Evolutionary conservation across 1,139 yeast genomes (phyloP).

Genomic region (Candida tropicalis): DNA sequence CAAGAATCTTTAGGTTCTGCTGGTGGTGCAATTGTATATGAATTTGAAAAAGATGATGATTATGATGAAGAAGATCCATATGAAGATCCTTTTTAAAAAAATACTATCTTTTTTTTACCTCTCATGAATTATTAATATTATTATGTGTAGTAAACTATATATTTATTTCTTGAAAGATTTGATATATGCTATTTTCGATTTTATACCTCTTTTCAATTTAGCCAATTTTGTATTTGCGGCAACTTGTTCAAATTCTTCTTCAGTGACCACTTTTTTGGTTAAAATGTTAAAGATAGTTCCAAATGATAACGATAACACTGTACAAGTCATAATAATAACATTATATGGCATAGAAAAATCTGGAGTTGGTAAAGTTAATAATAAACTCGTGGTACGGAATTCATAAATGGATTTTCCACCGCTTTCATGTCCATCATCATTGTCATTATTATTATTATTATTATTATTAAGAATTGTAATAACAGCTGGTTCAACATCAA

Average conservation of each 20-base stretch:
- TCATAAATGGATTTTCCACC: constrained; percentile 42
- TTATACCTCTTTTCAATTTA: constrained; percentile 21
- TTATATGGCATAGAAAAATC: constrained; percentile 99
- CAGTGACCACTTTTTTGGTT: constrained; percentile 74
- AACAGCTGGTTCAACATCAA: constrained; percentile 89
- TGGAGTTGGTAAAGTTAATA: constrained; percentile 90
- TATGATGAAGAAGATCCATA: constrained; percentile 97
- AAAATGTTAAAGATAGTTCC: constrained; percentile 84
- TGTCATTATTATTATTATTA: constrained; percentile 21
- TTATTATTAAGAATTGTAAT: constrained; percentile 51
- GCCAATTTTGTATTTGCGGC: constrained; percentile 28
- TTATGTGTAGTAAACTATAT: background rate
- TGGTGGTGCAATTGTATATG: constrained; percentile 90
- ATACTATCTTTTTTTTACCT: no score
- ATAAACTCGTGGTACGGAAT: constrained; percentile 79
- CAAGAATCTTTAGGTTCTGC: constrained; percentile 72
- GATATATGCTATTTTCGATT: constrained; percentile 8
- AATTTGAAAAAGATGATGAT: constrained; percentile 82
- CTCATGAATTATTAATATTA: no score
- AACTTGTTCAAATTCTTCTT: constrained; percentile 64
- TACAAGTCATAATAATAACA: constrained; percentile 91
- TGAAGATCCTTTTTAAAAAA: constrained; percentile 80
- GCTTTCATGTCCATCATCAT: no score
- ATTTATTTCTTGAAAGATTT: constrained; percentile 3
- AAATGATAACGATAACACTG: constrained; percentile 89